Evolutionary conservation across 2,329 filamentous ascomycete species (phyloP).

Genomic region (Pseudocercospora fuligena): DNA sequence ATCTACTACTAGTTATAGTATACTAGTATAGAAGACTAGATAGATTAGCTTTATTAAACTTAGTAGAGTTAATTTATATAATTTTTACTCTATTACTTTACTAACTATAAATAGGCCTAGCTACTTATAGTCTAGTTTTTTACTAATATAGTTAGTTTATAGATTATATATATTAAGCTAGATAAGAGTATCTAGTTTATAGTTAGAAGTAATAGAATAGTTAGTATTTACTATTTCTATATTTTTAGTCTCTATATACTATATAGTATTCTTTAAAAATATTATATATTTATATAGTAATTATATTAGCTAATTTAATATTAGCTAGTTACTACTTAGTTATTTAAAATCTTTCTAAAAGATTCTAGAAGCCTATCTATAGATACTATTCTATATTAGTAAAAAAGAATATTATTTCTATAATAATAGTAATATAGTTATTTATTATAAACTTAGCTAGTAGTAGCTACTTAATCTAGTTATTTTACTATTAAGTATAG

Average conservation of each 20-base stretch:
- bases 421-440: neutral
- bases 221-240: neutral
- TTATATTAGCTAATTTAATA: neutral
- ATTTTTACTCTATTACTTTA: neutral
- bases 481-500: constrained; percentile 3
- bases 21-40: neutral
- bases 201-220: neutral
- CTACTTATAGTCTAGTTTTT: neutral
- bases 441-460: constrained; percentile 8
- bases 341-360: neutral
- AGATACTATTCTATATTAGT: neutral
- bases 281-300: neutral
- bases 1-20: neutral
- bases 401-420: constrained; percentile 8
- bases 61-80: neutral
- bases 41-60: neutral
- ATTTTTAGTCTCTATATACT: neutral
- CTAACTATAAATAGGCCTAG: neutral
- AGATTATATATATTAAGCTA: too few relatives aligned
- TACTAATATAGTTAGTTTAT: too few relatives aligned
- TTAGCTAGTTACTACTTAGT: neutral
- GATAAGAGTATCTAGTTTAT: neutral
- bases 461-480: constrained; percentile 4
- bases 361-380: neutral
- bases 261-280: neutral